A percentile compares a stretch with the other conserved stretches of the same genome.
These are phyloP conservation scores for Coemansia sp. DNA, from an alignment of 192 early-diverging fungal genomes.

Conservation along the genomic window DNA sequence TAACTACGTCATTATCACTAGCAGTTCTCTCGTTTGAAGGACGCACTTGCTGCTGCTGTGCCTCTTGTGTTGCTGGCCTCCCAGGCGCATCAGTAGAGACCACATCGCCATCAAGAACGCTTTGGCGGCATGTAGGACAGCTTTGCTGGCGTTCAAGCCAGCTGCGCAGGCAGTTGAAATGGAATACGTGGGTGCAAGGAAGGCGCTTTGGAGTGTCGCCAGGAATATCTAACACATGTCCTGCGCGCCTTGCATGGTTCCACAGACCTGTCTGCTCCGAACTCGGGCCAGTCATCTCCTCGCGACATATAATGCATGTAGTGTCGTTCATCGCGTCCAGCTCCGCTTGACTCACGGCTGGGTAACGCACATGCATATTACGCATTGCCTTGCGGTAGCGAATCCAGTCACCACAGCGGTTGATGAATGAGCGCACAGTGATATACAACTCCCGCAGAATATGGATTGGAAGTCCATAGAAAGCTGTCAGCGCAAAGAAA, in stretches of 20 bases:
- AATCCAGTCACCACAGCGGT: conserved; percentile 84
- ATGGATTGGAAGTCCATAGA: conserved; percentile 89
- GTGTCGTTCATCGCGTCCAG: conserved; percentile 66
- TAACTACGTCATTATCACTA: background rate
- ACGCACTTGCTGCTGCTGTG: background rate
- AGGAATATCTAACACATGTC: conserved; percentile 18
- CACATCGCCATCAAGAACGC: conserved; percentile 19
- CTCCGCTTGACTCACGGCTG: conserved; percentile 84
- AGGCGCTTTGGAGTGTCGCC: conserved; percentile 86
- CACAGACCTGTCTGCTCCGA: conserved; percentile 29
- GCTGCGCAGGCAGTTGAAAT: conserved; percentile 92
- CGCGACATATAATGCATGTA: conserved; percentile 96
- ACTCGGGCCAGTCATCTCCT: conserved; percentile 76
- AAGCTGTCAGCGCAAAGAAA: conserved; percentile 79
- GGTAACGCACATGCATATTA: conserved; percentile 96
- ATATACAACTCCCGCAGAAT: conserved; percentile 96
- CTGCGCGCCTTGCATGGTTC: conserved; percentile 28
- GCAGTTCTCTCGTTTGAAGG: background rate
- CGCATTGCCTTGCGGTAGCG: conserved; percentile 91
- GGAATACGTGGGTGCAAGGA: conserved; percentile 96
- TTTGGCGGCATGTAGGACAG: conserved; percentile 84
- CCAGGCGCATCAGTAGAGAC: background rate
- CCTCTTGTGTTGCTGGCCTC: background rate
- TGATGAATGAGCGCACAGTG: conserved; percentile 86
- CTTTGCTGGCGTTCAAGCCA: conserved; percentile 98